Percentiles rank a stretch among this genome's conserved stretches.
Conservation (phyloP, 805 yeast species). For the Deakozyma indianensis region DNA sequence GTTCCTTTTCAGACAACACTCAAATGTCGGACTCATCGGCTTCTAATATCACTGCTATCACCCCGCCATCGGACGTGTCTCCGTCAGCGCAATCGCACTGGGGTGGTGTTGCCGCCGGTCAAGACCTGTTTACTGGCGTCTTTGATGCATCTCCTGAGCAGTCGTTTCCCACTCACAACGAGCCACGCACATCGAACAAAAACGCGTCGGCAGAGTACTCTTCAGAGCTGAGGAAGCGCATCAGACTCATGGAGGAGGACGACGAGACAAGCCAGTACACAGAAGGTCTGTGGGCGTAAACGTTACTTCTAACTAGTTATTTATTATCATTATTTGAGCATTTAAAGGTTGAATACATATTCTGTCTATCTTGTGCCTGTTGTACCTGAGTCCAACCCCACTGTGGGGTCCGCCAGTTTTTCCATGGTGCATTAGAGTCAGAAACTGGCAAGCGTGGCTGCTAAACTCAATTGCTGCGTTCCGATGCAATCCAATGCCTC, state of each 20-base stretch:
- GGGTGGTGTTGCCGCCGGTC: not conserved
- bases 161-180: not conserved
- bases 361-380: no score
- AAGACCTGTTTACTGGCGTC: not conserved
- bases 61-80: not conserved
- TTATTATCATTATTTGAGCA: no score
- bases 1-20: not conserved
- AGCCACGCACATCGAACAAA: not conserved
- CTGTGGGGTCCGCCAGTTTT: no score
- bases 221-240: constrained; percentile 12
- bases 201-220: not conserved
- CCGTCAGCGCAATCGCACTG: not conserved
- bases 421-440: no score
- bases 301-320: not conserved
- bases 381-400: no score
- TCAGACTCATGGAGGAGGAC: constrained; percentile 13
- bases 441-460: no score
- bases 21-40: not conserved
- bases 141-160: not conserved
- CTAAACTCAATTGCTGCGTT: no score
- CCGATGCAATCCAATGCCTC: no score
- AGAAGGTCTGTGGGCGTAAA: constrained; percentile 1
- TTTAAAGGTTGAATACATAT: no score
- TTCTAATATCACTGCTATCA: not conserved
- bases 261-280: not conserved